Conservation (phyloP, 2,329 filamentous ascomycete genomes). For the Ploettnerulaceae sp. region DNA sequence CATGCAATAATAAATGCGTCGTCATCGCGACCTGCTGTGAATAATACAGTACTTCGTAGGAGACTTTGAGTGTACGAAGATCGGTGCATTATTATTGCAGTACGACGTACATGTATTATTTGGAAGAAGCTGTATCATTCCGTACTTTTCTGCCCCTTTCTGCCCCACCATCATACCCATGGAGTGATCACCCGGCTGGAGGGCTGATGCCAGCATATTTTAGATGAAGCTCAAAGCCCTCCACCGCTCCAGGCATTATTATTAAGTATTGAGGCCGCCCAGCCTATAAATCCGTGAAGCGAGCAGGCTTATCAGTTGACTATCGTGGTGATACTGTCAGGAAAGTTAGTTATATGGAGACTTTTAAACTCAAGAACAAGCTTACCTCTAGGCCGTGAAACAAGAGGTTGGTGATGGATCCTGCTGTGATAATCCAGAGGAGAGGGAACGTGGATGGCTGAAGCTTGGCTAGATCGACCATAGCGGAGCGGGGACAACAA, state of each 20-base stretch:
- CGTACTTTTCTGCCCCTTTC: too few relatives aligned
- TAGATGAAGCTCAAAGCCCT: conserved; percentile 6
- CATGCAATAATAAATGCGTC: neutral
- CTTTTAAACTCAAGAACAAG: conserved; percentile 6
- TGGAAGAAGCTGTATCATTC: too few relatives aligned
- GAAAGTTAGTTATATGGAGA: neutral
- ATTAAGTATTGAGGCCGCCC: too few relatives aligned
- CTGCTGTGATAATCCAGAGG: neutral
- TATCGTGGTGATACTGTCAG: neutral
- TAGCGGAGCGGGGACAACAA: conserved; percentile 1
- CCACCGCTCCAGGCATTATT: too few relatives aligned
- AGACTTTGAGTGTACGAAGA: too few relatives aligned
- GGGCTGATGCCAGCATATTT: conserved; percentile 6
- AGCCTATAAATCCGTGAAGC: neutral
- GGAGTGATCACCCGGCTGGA: too few relatives aligned
- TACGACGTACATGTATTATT: too few relatives aligned
- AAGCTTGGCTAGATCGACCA: conserved; percentile 5
- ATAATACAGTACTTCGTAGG: too few relatives aligned
- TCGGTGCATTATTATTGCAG: too few relatives aligned
- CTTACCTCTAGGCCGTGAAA: conserved; percentile 8
- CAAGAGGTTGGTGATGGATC: neutral
- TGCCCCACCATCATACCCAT: too few relatives aligned
- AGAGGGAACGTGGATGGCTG: too few relatives aligned
- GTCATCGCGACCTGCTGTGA: too few relatives aligned
- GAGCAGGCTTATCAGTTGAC: neutral